Evolutionary conservation across 345 rosid genomes (phyloP).

Genomic region (Noccaea bulbosa): DNA sequence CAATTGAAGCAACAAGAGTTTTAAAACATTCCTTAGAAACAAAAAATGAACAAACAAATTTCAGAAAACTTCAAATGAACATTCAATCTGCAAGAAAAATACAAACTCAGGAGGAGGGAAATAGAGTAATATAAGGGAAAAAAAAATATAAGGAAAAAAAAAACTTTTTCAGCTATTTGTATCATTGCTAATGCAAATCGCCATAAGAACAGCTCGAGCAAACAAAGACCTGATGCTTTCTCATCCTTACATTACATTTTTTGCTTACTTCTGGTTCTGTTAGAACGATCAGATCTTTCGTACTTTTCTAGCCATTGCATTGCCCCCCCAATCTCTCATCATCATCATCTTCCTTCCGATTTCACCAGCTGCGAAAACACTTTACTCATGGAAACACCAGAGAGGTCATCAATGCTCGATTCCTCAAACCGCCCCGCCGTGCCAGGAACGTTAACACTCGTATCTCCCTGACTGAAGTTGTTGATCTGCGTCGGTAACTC

Average conservation of each 20-base stretch:
- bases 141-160: neutral
- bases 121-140: neutral
- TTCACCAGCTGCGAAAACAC: slow-evolving; percentile 92
- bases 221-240: slow-evolving; percentile 12
- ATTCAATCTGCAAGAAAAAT: slow-evolving; percentile 18
- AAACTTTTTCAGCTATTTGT: slow-evolving; percentile 6
- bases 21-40: slow-evolving; percentile 23
- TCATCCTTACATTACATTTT: neutral
- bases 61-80: slow-evolving; percentile 24
- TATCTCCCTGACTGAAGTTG: slow-evolving; percentile 63
- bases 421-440: slow-evolving; percentile 53
- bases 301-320: slow-evolving; percentile 6
- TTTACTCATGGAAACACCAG: slow-evolving; percentile 80
- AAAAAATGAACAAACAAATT: slow-evolving; percentile 34
- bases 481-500: slow-evolving; percentile 71
- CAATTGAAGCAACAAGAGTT: slow-evolving; percentile 22
- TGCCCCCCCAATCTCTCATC: neutral
- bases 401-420: slow-evolving; percentile 61
- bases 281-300: slow-evolving; percentile 7
- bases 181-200: slow-evolving; percentile 22
- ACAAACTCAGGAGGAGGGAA: slow-evolving; percentile 23
- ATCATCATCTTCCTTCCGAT: slow-evolving; percentile 76
- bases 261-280: slow-evolving; percentile 13
- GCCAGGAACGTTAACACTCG: slow-evolving; percentile 39
- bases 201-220: slow-evolving; percentile 15